Base-by-base conservation (phyloP, 306 rosid genomes). In the Abrus pulchellus region DNA sequence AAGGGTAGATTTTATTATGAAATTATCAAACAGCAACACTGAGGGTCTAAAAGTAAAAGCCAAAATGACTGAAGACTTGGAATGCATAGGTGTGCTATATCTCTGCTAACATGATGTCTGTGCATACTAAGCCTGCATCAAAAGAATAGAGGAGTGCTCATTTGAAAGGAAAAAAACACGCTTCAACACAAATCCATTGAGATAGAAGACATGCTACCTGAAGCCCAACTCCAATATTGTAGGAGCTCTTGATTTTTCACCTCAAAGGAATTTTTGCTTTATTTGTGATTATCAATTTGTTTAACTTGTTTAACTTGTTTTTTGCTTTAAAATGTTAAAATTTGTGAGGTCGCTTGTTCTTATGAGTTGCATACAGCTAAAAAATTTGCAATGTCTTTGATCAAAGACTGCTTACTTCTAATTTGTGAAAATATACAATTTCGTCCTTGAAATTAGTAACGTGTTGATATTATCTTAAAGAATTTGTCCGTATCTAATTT, bases 1-100 rank as follows among this genome's bases (percentile, higher is more conserved):
- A 27, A 44, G 8, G 54, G 7, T 66, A 41, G 6, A 40, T 64
- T 64, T n/a, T 64, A 7, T 61, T 61, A 61, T 32, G 20, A 20
- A 20, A 20, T 20, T 20, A 20, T 20, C 20, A 20, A 20, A 20
- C 20, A 20, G 20, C 20, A 20, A 44, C 11, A 44, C 10, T 44
- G 49, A 44, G 49, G 41, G 49, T 44, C 49, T 6, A 44, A 44
- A 49, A 49, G 5, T 2, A 5, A 64, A 64, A 14, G 38, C 2
- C 48, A 64, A 50, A 49, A 38, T 64, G 72, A 65, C 13, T 34
- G 47, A 52, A 52, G 44, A 61, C 44, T 61, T 32, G 20, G 8
- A 43, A 61, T 32, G 20, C 44, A 32, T 32, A 10, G 27, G 67
- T 3, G 4, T 32, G 38, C 33, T 33, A 61, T 34, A 10, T 4